Conservation (phyloP, 768 basidiomycete genomes). For the Suillus alpinus region DNA sequence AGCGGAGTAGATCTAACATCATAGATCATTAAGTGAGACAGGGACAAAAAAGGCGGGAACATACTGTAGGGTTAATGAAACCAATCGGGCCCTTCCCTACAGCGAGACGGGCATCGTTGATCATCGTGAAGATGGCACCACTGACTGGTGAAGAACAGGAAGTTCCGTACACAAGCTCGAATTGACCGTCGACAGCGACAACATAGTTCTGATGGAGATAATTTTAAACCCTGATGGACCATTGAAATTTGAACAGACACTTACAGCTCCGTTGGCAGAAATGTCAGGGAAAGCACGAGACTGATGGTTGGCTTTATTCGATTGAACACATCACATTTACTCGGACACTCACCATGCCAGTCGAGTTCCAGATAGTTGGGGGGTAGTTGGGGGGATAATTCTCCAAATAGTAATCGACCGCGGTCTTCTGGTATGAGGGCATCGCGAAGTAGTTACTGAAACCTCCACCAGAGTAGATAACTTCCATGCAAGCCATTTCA, state of each 20-base stretch:
- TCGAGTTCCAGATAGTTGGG: conserved; percentile 25
- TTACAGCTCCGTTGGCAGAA: conserved; percentile 34
- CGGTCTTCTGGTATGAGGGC: conserved; percentile 38
- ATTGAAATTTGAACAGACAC: conserved; percentile 42
- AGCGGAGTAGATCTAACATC: conserved; percentile 20
- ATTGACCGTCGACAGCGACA: conserved; percentile 17
- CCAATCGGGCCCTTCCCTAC: conserved; percentile 27
- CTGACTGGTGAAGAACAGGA: conserved; percentile 28
- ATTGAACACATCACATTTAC: background rate
- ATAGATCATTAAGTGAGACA: background rate
- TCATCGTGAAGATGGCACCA: conserved; percentile 27
- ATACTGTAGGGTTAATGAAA: conserved; percentile 31
- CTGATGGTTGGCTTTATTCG: background rate
- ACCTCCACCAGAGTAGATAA: conserved; percentile 32
- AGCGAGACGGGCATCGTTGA: conserved; percentile 32
- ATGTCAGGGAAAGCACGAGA: conserved; percentile 17
- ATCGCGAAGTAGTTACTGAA: conserved; percentile 42
- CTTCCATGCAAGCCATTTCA: conserved; percentile 29
- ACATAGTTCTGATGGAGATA: conserved; percentile 9
- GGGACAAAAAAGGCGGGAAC: conserved; percentile 1
- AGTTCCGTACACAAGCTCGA: conserved; percentile 23
- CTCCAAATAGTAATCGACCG: conserved; percentile 30
- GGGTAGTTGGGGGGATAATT: conserved; percentile 29
- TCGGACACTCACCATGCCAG: conserved; percentile 17
- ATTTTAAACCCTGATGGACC: background rate